Evolutionary conservation across 1,284 basidiomycete species (phyloP).

Genomic region (Ganoderma sinense): DNA sequence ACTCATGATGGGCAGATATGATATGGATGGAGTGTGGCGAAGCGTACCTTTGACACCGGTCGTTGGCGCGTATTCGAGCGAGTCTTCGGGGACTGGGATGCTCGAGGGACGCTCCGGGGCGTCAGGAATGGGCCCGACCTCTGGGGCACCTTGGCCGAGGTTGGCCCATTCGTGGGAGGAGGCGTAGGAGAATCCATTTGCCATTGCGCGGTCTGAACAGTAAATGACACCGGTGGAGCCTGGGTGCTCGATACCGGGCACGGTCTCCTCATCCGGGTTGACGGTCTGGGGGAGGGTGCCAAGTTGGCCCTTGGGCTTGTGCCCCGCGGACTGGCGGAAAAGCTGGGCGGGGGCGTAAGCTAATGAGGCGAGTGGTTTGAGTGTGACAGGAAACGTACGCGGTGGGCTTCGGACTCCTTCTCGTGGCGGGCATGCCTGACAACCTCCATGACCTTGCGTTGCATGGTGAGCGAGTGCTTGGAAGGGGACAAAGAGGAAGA

Average conservation of each 20-base stretch:
- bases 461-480: slow-evolving; percentile 40
- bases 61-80: slow-evolving; percentile 93
- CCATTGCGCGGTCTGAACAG: slow-evolving; percentile 88
- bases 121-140: slow-evolving; percentile 85
- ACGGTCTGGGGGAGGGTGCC: slow-evolving; percentile 69
- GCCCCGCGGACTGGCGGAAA: slow-evolving; percentile 74
- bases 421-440: slow-evolving; percentile 64
- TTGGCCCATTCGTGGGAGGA: slow-evolving; percentile 86
- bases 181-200: slow-evolving; percentile 87
- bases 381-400: slow-evolving; percentile 51
- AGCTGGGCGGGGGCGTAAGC: slow-evolving; percentile 51
- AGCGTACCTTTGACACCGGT: slow-evolving; percentile 83
- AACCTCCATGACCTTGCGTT: slow-evolving; percentile 41
- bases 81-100: slow-evolving; percentile 73
- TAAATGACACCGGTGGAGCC: slow-evolving; percentile 85
- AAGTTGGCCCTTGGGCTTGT: slow-evolving; percentile 53
- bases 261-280: slow-evolving; percentile 83
- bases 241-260: slow-evolving; percentile 84
- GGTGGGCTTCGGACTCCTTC: slow-evolving; percentile 85
- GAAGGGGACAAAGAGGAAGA: background rate
- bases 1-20: slow-evolving; percentile 18
- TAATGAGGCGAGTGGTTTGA: background rate
- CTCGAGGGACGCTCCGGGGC: slow-evolving; percentile 71
- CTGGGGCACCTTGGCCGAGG: slow-evolving; percentile 88
- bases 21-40: background rate